A percentile compares a stretch with the other conserved stretches of the same genome.
Conservation (phyloP, 352 stramenopile genomes). For the Globisporangium irregulare region DNA sequence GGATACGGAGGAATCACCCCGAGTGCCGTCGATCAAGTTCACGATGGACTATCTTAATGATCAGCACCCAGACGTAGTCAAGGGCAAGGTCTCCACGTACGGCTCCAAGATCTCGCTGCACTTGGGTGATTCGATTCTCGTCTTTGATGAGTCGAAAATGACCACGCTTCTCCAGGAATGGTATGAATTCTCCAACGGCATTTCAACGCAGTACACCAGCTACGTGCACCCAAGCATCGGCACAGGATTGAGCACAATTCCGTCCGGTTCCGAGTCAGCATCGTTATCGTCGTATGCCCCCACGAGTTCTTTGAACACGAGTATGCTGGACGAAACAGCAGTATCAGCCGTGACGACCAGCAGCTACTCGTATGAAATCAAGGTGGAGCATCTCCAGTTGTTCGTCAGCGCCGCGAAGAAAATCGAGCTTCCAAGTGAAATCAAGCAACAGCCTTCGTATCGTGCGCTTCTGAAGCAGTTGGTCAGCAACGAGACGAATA, state of each 20-base stretch:
- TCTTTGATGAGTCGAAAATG: slow-evolving; percentile 78
- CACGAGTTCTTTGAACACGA: slow-evolving; percentile 19
- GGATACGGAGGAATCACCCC: slow-evolving; percentile 13
- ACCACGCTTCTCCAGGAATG: slow-evolving; percentile 54
- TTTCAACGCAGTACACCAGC: slow-evolving; percentile 50
- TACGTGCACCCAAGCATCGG: slow-evolving; percentile 22
- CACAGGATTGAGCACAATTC: slow-evolving; percentile 21
- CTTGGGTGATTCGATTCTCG: slow-evolving; percentile 63
- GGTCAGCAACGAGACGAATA: slow-evolving; percentile 53
- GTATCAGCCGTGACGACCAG: slow-evolving; percentile 13
- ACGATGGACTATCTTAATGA: slow-evolving; percentile 70
- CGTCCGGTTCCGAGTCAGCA: slow-evolving; percentile 10
- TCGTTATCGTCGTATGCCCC: slow-evolving; percentile 14
- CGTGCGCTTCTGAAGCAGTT: slow-evolving; percentile 70
- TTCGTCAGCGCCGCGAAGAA: slow-evolving; percentile 67
- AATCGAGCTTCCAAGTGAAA: slow-evolving; percentile 15
- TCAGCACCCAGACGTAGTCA: slow-evolving; percentile 54
- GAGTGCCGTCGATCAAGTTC: slow-evolving; percentile 37
- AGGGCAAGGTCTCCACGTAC: slow-evolving; percentile 49
- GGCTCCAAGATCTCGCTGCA: slow-evolving; percentile 68
- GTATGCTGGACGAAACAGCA: slow-evolving; percentile 18
- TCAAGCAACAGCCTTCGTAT: slow-evolving; percentile 66
- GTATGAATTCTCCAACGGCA: slow-evolving; percentile 49
- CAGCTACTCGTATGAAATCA: slow-evolving; percentile 79
- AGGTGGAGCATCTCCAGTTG: slow-evolving; percentile 57